Evolutionary conservation across 805 yeast genomes (phyloP), one percentile per base, ranked within the genome.

Genomic region (Scheffersomyces amazonensis): DNA sequence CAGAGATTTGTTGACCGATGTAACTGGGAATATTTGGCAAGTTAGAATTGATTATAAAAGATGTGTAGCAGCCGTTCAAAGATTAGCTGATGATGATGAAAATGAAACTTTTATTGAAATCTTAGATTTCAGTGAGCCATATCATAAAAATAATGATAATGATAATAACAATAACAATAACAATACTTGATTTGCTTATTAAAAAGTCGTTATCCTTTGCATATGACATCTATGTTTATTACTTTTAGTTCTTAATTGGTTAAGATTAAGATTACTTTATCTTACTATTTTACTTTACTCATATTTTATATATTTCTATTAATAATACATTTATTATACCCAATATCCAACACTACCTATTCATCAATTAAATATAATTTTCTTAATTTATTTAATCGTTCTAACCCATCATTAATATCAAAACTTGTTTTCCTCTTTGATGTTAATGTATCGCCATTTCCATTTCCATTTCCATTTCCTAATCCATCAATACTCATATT

Each of bases 21-120:
- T 83, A 18, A 73, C 87, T 12, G 95, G 93, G 8, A 83, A 87
- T 27, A 88, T 91, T 24, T 93, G 99, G 99, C 96, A 93, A 49
- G 96, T 91, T 2, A 77, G 84, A 51, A 87, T 89, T 52, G 95
- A 88, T 54, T 78, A 81, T 47, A 76, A 84, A 42, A 73, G 89
- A 36, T 85, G 97, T 55, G 87, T 91, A 27, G 91, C 95, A 16
- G 98, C 99, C 0, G 93, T 90, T 8, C 95, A 88, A 57, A 54
- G 72, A 35, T 54, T 50, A 31, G 49, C 48, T 12, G 73, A 79
- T 39, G 79, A 75, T 28, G 76, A 76, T 8, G 74, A 73, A 44
- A 55, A 57, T 21, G 73, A 71, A 39, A 87, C 96, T 2, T 83
- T 69, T 54, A 80, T 93, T 42, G 97, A 90, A 59, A 81, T 93